These are phyloP conservation scores for Choiromyces venosus DNA, from an alignment of 495 filamentous ascomycete genomes.

Conservation along the genomic window DNA sequence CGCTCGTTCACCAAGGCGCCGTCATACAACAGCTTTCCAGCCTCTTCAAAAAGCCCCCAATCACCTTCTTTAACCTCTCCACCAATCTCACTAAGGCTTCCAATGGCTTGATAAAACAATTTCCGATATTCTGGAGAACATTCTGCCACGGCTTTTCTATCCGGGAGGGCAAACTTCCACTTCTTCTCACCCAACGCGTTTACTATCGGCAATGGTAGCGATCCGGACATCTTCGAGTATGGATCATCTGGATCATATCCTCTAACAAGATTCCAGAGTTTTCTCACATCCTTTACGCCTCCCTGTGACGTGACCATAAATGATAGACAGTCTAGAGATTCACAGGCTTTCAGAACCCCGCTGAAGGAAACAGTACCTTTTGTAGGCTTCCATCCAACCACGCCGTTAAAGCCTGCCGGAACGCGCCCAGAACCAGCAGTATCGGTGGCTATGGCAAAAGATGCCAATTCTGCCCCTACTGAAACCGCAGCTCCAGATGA, in stretches of 20 bases:
- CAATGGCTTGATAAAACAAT: constrained; percentile 48
- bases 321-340: constrained; percentile 58
- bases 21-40: constrained; percentile 56
- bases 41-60: constrained; percentile 53
- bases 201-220: constrained; percentile 47
- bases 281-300: constrained; percentile 51
- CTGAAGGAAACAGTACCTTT: constrained; percentile 56
- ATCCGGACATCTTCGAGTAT: constrained; percentile 51
- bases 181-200: constrained; percentile 50
- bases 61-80: constrained; percentile 49
- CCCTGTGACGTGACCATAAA: constrained; percentile 47
- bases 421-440: constrained; percentile 63
- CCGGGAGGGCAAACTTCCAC: constrained; percentile 55
- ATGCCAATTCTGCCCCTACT: constrained; percentile 54
- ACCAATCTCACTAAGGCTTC: constrained; percentile 47
- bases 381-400: constrained; percentile 65
- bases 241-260: constrained; percentile 52
- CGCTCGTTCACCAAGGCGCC: constrained; percentile 55
- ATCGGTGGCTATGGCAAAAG: constrained; percentile 60
- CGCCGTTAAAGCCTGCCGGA: constrained; percentile 58
- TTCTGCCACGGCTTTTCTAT: constrained; percentile 46
- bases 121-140: constrained; percentile 48
- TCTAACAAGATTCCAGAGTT: constrained; percentile 53
- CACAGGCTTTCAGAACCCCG: constrained; percentile 58
- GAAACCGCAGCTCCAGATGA: constrained; percentile 57